Base-by-base conservation (phyloP, 169 alveolate species). In the Miamiensis avidus region DNA sequence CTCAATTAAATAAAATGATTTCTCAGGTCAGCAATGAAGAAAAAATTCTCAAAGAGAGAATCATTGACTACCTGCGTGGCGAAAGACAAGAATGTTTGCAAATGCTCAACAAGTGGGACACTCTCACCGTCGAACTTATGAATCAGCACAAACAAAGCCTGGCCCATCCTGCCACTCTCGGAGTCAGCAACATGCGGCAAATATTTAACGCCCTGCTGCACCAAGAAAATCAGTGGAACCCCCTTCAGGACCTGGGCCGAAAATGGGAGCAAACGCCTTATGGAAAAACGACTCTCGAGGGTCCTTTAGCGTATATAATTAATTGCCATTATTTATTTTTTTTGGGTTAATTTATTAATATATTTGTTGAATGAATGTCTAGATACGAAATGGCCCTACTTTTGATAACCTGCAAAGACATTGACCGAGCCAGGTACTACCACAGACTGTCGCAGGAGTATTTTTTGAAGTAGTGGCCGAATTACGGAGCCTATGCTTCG, bases 381-480 rank as follows among this genome's bases (percentile, higher is more conserved):
- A 49, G 69, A 34, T 91, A 91, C 84, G 94, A 94, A 65, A 84
- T 91, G 83, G 89, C 96, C 31, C 34, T 91, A 0, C 76, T 91
- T 20, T 77, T 86, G 65, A 75, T 93, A 30, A 86, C 93, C 31
- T 90, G 89, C 76, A 87, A 93, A 64, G 98, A 96, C 75, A 91
- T 92, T 84, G 97, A 94, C 83, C 84, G 96, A 86, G 93, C 97
- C 4, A 84, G 94, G 74, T 94, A 91, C 81, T 93, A 90, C 78
- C 82, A 28, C 11, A 86, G 81, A 79, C 28, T 32, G 83, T 65
- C 29, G 49, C 34, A 64, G 65, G 34, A 74, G 20, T n/a, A 75
- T 77, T 86, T 74, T 64, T 75, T 64, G 65, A 75, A 6, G 28
- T 75, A 28, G 74, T 83, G 90, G 72, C 78, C 78, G 16, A 82